Conservation (phyloP, 345 rosid genomes). For the Syzygium jambos region DNA sequence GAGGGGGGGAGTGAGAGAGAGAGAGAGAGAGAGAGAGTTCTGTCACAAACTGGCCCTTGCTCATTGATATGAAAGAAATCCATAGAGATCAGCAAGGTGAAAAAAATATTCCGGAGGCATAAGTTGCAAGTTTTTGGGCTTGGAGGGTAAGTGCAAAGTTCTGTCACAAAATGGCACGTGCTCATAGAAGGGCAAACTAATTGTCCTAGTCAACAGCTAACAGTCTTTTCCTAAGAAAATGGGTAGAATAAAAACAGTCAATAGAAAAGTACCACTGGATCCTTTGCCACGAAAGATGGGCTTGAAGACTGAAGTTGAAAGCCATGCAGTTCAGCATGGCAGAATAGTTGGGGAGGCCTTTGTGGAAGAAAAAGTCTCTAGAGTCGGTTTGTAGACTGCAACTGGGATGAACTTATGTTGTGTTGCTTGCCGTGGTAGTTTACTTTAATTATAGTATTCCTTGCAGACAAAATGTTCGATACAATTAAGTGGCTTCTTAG, state of each 20-base stretch:
- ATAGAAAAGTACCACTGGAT: neutral
- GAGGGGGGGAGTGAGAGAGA: no score
- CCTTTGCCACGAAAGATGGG: neutral
- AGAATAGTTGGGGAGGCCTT: neutral
- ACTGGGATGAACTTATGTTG: neutral
- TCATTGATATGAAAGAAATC: neutral
- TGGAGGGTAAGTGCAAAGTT: neutral
- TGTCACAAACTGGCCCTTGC: neutral
- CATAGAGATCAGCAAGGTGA: neutral
- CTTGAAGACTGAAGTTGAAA: neutral
- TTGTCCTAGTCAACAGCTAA: neutral
- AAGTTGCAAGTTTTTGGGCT: neutral
- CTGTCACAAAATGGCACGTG: neutral
- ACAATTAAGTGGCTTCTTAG: neutral
- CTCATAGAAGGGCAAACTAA: neutral
- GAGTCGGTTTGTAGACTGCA: neutral
- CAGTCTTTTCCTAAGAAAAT: neutral
- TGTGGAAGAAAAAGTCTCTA: neutral
- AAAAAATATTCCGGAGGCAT: neutral
- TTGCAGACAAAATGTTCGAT: neutral
- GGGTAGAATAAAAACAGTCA: neutral
- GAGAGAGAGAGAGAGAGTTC: neutral
- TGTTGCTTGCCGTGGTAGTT: neutral
- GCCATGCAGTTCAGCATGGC: neutral
- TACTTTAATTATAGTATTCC: neutral